Evolutionary conservation across 1,284 basidiomycete genomes (phyloP), one percentile per base, ranked within the genome.

Genomic region (Melampsora abietis-canadensis): DNA sequence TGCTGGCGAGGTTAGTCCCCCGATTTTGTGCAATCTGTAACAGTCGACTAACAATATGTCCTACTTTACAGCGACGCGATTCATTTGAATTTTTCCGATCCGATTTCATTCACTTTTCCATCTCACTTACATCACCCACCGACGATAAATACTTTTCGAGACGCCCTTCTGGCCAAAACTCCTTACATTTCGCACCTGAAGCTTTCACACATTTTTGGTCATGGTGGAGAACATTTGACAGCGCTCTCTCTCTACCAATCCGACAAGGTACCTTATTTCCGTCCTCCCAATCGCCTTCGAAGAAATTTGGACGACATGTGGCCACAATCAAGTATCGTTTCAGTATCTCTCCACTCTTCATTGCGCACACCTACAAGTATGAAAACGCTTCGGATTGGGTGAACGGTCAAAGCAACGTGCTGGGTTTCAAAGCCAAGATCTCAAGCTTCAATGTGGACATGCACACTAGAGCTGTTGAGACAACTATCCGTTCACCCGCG

Each of bases 311-410:
- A 34, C 87, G 88, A 51, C 91, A 93, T 80, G 83, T 97, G 46
- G 94, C 89, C 8, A 98, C 95, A 0, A 85, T 98, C 82, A 98
- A 98, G 82, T 98, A 97, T 82, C 88, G 91, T 51, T 87, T 95
- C 77, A 86, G 87, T 34, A 84, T 98, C 4, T 86, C 88, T 12
- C 87, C 89, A 30, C 83, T 98, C 19, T 94, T 89, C 82, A 86
- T 97, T 78, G 89, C 91, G 64, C 94, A 98, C 81, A 87, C 88
- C 51, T 98, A 97, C 81, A 86, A 88, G 34, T 92, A 95, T 80
- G 88, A 92, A 75, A 87, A 86, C 0, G 84, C 87, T 80, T 87
- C 86, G 30, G 85, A 92, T 47, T 94, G 92, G 91, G 84, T 84
- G 0, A 86, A 88, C 76, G 93, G 92, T 0, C 86, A 89, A 51